Conservation (phyloP, 345 rosid species). For the Euclidium syriacum region DNA sequence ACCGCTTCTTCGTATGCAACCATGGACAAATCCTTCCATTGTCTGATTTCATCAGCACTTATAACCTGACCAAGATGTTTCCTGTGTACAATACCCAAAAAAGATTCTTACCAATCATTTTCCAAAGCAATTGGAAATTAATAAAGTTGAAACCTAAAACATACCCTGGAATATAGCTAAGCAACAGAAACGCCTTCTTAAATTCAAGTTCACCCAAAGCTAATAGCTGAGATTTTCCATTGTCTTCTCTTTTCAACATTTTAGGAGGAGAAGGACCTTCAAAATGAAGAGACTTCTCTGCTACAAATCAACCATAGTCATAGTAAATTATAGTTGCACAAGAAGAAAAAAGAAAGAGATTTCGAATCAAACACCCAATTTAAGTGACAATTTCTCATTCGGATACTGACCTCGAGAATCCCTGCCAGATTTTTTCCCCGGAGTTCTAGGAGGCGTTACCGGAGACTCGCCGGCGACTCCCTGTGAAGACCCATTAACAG, state of each 20-base stretch:
- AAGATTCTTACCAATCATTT: too few relatives aligned
- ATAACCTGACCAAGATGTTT: slow-evolving; percentile 30
- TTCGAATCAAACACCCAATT: too few relatives aligned
- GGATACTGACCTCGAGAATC: slow-evolving; percentile 12
- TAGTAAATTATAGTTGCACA: too few relatives aligned
- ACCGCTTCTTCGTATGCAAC: slow-evolving; percentile 39
- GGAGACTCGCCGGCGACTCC: slow-evolving; percentile 1
- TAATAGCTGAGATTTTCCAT: slow-evolving; percentile 14
- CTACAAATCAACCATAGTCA: slow-evolving; percentile 13
- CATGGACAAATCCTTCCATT: slow-evolving; percentile 41
- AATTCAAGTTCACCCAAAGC: slow-evolving; percentile 64
- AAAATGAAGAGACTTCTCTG: slow-evolving; percentile 10
- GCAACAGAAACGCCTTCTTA: slow-evolving; percentile 50
- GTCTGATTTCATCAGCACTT: slow-evolving; percentile 37
- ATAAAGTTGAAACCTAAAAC: slow-evolving; percentile 6
- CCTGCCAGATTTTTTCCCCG: neutral
- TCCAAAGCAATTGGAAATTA: too few relatives aligned
- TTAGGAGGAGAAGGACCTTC: slow-evolving; percentile 17
- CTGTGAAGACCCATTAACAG: neutral
- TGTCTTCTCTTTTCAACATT: neutral
- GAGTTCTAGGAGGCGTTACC: too few relatives aligned
- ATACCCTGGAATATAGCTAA: slow-evolving; percentile 60
- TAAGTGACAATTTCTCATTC: too few relatives aligned
- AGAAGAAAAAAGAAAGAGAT: too few relatives aligned
- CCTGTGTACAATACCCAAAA: slow-evolving; percentile 26